Base-by-base conservation (phyloP, 805 yeast genomes). In the Candida dendrica region DNA sequence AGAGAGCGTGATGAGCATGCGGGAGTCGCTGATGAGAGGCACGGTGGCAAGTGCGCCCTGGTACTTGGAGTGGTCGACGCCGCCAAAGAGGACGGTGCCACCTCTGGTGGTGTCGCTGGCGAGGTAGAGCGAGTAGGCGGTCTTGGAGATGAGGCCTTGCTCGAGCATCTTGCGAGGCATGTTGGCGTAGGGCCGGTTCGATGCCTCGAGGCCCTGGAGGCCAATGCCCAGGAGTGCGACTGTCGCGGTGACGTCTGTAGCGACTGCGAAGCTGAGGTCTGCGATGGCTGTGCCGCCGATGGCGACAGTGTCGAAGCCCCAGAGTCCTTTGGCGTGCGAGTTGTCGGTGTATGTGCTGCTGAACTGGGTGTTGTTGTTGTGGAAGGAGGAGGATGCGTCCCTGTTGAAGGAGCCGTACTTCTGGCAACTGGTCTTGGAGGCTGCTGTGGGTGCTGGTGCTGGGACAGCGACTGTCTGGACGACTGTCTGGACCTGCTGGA, bases 201-300 rank as follows among this genome's bases (percentile, higher is more conserved):
- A 80, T 8, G 72, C 64, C 59, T 86, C 93, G 42, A 83, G 69
- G 17, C 76, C 80, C 3, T 75, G 61, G 41, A 81, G 66, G 5
- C 89, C 88, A 46, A 83, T 74, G 17, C 88, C 86, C 34, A 83
- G 59, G 18, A 84, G 87, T 38, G 90, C 88, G 19, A 53, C 53
- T 14, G 74, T 58, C 3, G 87, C 76, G 44, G 75, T 74, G 3
- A 84, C 74, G 17, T 57, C 55, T 51, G 75, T 75, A 3, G 82
- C 90, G 19, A 85, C 74, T 3, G 91, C 95, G 58, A 87, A 71
- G 10, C 84, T 74, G 31, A 81, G 62, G 41, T 66, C 64, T 1
- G 65, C 50, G 11, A 84, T 64, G 5, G 73, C 66, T 10, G 68
- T 60, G 41, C 72, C 75, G 35, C 77, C 75, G 41, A 85, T 60